Percentiles rank a stretch among this genome's conserved stretches.
Evolutionary conservation across 768 basidiomycete genomes (phyloP).

Genomic region (Leccinum incarnatum): DNA sequence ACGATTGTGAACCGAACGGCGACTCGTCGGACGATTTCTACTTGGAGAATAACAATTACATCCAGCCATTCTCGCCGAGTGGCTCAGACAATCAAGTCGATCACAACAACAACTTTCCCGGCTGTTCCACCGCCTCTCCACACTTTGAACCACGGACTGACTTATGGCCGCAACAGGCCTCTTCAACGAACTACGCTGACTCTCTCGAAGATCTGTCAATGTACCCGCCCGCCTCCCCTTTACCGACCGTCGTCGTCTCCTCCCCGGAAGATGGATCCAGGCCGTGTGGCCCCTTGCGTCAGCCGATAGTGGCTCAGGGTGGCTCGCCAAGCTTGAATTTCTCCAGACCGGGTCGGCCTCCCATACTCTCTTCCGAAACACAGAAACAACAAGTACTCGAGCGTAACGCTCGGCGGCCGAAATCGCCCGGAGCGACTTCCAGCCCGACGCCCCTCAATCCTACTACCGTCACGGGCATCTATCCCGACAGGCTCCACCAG

Average conservation of each 20-base stretch:
- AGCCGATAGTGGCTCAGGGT: conserved; percentile 38
- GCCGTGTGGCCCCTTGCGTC: conserved; percentile 31
- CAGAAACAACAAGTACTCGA: conserved; percentile 49
- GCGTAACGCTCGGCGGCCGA: conserved; percentile 49
- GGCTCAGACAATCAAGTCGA: not conserved
- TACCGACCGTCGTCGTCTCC: conserved; percentile 58
- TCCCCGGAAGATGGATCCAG: conserved; percentile 30
- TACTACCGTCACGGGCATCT: conserved; percentile 16
- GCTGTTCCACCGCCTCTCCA: not conserved
- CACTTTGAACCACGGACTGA: not conserved
- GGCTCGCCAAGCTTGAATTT: conserved; percentile 49
- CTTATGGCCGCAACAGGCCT: conserved; percentile 19
- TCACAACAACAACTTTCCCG: not conserved
- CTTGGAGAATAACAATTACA: conserved; percentile 43
- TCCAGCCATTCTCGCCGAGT: not conserved
- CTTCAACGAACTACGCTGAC: conserved; percentile 5
- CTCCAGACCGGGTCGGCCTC: conserved; percentile 58
- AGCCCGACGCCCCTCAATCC: conserved; percentile 9
- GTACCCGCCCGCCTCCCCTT: conserved; percentile 21
- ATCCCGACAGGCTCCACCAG: not conserved
- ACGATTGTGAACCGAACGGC: conserved; percentile 32
- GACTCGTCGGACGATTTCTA: conserved; percentile 25
- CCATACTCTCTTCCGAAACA: conserved; percentile 37
- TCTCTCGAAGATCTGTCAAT: conserved; percentile 9
- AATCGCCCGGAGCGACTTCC: conserved; percentile 28